Conservation (phyloP, 2,329 filamentous ascomycete genomes). For the Apiospora saccharicola region DNA sequence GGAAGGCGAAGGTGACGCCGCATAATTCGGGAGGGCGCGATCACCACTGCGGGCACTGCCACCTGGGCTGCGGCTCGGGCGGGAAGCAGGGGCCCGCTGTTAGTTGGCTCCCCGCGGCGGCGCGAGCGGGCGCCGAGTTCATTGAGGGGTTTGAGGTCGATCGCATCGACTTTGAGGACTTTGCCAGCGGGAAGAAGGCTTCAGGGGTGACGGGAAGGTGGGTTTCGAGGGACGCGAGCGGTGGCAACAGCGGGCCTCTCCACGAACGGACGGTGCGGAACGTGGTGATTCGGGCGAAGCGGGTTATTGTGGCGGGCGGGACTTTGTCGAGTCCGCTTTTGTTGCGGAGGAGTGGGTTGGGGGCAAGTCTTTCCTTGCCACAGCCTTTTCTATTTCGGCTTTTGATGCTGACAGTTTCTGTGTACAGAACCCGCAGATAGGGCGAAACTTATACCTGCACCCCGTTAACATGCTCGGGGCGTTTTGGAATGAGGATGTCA, state of each 20-base stretch:
- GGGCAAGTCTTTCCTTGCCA: conserved; percentile 47
- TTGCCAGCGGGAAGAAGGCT: conserved; percentile 46
- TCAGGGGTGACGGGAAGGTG: conserved; percentile 26
- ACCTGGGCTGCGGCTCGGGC: conserved; percentile 54
- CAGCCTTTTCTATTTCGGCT: background rate
- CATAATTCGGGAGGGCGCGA: conserved; percentile 71
- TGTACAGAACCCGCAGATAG: conserved; percentile 74
- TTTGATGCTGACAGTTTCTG: conserved; percentile 23
- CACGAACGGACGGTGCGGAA: conserved; percentile 60
- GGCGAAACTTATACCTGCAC: conserved; percentile 81
- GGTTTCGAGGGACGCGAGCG: conserved; percentile 68
- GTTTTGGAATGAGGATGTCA: conserved; percentile 71
- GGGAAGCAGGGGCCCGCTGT: conserved; percentile 74
- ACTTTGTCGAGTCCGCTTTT: conserved; percentile 78
- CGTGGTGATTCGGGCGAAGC: conserved; percentile 77
- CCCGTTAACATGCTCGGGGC: conserved; percentile 67
- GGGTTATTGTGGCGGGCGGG: conserved; percentile 77
- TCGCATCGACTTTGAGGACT: conserved; percentile 63
- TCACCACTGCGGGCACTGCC: conserved; percentile 65
- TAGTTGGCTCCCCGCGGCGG: conserved; percentile 73
- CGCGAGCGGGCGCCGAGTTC: conserved; percentile 69
- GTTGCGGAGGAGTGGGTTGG: conserved; percentile 77
- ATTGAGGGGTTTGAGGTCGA: conserved; percentile 72
- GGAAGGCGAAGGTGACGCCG: conserved; percentile 66
- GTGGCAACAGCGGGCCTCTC: conserved; percentile 58